Evolutionary conservation across 2,329 filamentous ascomycete genomes (phyloP), one percentile per base, ranked within the genome.

Genomic region (Diplodia sapinea): DNA sequence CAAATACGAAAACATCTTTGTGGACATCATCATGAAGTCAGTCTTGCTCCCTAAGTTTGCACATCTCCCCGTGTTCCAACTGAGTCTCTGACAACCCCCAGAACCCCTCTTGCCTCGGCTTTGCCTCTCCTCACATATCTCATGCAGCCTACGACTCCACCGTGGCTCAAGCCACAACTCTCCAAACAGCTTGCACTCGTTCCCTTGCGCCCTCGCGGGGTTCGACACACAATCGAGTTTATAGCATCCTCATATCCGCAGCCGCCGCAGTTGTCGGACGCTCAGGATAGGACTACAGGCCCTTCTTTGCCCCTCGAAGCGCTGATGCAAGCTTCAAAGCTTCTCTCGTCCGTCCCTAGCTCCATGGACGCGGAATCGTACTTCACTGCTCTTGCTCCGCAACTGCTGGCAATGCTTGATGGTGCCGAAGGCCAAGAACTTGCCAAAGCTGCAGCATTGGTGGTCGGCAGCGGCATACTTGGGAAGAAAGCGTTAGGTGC

Each of bases 191-290:
- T 92, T 54, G 87, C 88, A 1, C 74, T 82, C 13, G 73, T 92
- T 11, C 89, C 90, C 1, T 80, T 91, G 31, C 82, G 89, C 4
- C 78, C 81, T 2, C 84, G 87, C 69, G 90, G 90, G 20, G 88
- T 92, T 15, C 84, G 89, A 40, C 85, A 87, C 31, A 89, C 88
- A 0, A 82, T 92, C 69, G 89, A 92, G 73, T 92, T 92, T 73
- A 82, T 92, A 43, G 89, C 91, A 68, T 85, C 89, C 1, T 87
- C 91, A 7, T 89, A 91, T 69, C 86, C 89, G 0, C 74, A 74
- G 8, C 74, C 74, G 6, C 78, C n/a, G 40, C 56, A 47, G 17
- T 5, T 15, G 1, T 13, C 57, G 3, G 40, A 23, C n/a, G 12
- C 4, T 11, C 26, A 29, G 54, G 77, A 78, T 83, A 85, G 70